phyloP scores from a whole-genome alignment of 305 asterid species.

The Striga hermonthica region DNA sequence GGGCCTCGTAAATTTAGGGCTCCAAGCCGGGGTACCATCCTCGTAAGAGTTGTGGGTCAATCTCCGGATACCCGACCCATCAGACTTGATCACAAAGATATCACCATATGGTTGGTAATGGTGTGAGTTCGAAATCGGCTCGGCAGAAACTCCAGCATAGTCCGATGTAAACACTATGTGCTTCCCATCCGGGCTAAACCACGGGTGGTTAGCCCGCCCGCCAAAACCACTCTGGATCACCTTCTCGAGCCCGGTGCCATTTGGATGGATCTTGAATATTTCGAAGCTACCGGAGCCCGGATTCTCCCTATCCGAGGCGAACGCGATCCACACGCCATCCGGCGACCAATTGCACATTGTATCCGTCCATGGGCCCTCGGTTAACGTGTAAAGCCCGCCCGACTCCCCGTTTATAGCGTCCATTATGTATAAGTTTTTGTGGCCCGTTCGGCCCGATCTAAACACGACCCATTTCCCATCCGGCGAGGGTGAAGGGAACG shows the following conservation, averaged over 20 bases:
- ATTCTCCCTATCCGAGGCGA: conserved; percentile 69
- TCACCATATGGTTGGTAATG: conserved; percentile 91
- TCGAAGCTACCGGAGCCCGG: conserved; percentile 79
- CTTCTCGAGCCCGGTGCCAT: conserved; percentile 74
- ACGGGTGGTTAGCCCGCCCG: conserved; percentile 87
- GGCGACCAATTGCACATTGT: conserved; percentile 96
- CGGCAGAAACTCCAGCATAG: conserved; percentile 84
- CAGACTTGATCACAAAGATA: conserved; percentile 59
- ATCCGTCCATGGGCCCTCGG: conserved; percentile 79
- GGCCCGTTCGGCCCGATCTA: conserved; percentile 77
- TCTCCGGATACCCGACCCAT: conserved; percentile 58
- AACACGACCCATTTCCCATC: conserved; percentile 86
- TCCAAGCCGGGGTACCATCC: conserved; percentile 93
- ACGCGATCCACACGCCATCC: conserved; percentile 75
- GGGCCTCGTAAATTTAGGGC: conserved; percentile 45
- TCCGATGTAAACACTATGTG: conserved; percentile 71
- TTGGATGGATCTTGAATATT: conserved; percentile 67
- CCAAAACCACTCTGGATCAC: conserved; percentile 72
- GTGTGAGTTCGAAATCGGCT: conserved; percentile 78
- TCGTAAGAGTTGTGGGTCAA: conserved; percentile 80
- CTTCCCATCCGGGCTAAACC: conserved; percentile 79
- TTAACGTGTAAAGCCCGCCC: conserved; percentile 48
- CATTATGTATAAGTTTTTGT: conserved; percentile 82
- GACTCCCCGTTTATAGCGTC: conserved; percentile 75
- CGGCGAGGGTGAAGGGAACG: conserved; percentile 86